Evolutionary conservation across 1,284 basidiomycete genomes (phyloP), one percentile per base, ranked within the genome.

Genomic region (Malassezia furfur): DNA sequence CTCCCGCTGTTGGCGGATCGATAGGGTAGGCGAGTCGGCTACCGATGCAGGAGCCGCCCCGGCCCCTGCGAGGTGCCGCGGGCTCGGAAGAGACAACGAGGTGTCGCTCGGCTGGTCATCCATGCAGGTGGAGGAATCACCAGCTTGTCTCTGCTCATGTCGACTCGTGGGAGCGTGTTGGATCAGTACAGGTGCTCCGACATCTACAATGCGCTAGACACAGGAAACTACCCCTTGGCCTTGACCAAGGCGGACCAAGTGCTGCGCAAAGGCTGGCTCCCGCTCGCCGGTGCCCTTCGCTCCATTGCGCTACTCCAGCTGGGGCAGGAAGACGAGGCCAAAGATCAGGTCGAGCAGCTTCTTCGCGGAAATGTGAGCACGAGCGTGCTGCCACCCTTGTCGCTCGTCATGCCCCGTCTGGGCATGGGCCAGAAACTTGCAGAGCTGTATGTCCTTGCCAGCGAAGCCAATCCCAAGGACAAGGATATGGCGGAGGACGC

Each of bases 171-270:
- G 21, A 52, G 44, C 37, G 40, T 57, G n/a, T 37, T 57, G 14
- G 55, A 57, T 28, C 55, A 57, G 36, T 57, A 52, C 37, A 41
- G 38, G 31, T 57, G 55, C 37, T 30, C 40, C 9, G 48, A 52
- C 6, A 28, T 57, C 5, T 57, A 57, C 39, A 38, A 52, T 48
- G 55, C 55, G 6, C 32, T 57, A 2, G 55, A 57, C 9, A 38
- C 35, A 3, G 45, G 50, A 8, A 50, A 52, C 14, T 28, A 48
- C 34, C 12, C n/a, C 5, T 14, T 43, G 17, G 55, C 55, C 1
- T 21, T 57, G 12, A 36, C 35, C 15, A 52, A 49, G 30, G 55
- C 55, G 12, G 50, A 57, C 28, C 36, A 31, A 8, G 25, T 57
- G 17, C 36, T 57, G 19, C n/a, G 19, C 12, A 34, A 28, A 17